Base-by-base conservation (phyloP, 148 eudicot species). In the Salicornia ramosissima region DNA sequence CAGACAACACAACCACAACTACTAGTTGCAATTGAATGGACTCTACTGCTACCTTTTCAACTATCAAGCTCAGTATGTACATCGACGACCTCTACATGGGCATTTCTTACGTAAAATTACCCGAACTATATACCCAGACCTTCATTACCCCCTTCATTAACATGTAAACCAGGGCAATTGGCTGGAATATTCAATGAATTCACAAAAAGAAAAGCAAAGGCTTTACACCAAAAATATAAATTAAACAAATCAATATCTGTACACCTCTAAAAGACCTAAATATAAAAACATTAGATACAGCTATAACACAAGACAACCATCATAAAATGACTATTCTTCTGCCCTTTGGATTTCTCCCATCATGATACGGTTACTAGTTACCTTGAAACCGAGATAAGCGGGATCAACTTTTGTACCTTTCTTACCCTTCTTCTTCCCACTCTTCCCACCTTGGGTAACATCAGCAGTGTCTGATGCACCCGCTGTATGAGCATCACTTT, bases 301-400 rank as follows among this genome's bases (percentile, higher is more conserved):
- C 30, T n/a, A 60, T 16, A 61, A 13, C 0, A 52, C n/a, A n/a
- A n/a, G n/a, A n/a, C n/a, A n/a, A n/a, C n/a, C n/a, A n/a, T n/a
- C n/a, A n/a, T n/a, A 62, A 51, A 21, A 12, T 2, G 10, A 15
- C 68, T 74, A 88, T 75, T 91, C 97, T 4, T 91, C 97, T 66
- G 81, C 36, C 74, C 90, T 81, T 72, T 91, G 97, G n/a, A 91
- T 91, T 86, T 91, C 97, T 26, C 96, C 97, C 97, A 91, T 91
- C 96, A 91, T 87, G 49, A 91, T 91, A 5, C 97, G 90, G 61
- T 91, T 91, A 78, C 97, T 91, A 18, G 90, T 85, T n/a, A 91
- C 97, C 83, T 91, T 91, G 77, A 89, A 91, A 33, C 96, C 97
- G 1, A 91, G 97, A n/a, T 89, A 87, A 33, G 95, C 92, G 0